A percentile compares a stretch with the other conserved stretches of the same genome.
Evolutionary conservation across 805 yeast species (phyloP).

Genomic region (Blastobotrys mokoenaii): DNA sequence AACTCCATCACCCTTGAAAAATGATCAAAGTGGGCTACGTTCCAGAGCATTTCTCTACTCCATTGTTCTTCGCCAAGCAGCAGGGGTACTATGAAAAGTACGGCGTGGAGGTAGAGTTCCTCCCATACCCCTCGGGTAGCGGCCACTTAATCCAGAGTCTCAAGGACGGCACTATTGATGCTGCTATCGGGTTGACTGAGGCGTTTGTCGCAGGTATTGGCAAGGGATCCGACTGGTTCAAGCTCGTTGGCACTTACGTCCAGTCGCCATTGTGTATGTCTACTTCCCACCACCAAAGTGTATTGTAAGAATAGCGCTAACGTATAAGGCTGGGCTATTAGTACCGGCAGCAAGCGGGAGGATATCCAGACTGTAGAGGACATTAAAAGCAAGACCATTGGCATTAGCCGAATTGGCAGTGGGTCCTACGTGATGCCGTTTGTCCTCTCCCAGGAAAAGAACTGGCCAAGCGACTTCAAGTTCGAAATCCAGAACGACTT

Average conservation of each 20-base stretch:
- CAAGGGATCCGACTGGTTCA: constrained; percentile 56
- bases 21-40: constrained; percentile 55
- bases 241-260: constrained; percentile 75
- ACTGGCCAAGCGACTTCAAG: constrained; percentile 36
- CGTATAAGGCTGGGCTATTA: constrained; percentile 58
- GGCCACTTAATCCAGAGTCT: constrained; percentile 78
- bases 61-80: constrained; percentile 60
- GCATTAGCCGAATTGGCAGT: constrained; percentile 76
- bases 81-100: constrained; percentile 46
- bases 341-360: constrained; percentile 58
- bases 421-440: constrained; percentile 90
- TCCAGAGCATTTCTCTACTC: constrained; percentile 90
- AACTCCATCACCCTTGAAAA: not conserved
- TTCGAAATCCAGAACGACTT: constrained; percentile 60
- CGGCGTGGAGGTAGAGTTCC: constrained; percentile 46
- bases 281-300: not conserved
- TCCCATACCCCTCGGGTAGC: constrained; percentile 78
- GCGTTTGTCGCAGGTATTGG: constrained; percentile 81
- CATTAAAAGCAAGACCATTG: constrained; percentile 55
- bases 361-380: constrained; percentile 46
- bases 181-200: constrained; percentile 86
- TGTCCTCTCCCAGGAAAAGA: constrained; percentile 60
- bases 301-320: not conserved
- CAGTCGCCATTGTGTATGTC: constrained; percentile 60
- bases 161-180: constrained; percentile 53